phyloP scores from a whole-genome alignment of 179 eudicot genomes.

The Silene vulgaris region DNA sequence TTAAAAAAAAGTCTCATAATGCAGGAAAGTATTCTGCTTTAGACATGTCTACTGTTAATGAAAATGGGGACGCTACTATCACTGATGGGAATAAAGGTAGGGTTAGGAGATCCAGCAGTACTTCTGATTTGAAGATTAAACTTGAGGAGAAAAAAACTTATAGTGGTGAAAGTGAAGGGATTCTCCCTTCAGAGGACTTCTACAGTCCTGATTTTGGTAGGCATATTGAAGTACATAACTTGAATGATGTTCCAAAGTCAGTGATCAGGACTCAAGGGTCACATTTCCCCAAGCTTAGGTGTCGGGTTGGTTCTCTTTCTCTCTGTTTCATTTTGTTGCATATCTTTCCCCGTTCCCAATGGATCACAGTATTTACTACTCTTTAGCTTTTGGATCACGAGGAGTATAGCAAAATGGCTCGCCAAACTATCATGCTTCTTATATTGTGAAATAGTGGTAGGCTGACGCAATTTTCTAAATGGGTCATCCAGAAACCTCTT shows the following conservation, averaged over 20 bases:
- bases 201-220: slow-evolving; percentile 49
- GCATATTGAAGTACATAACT: slow-evolving; percentile 30
- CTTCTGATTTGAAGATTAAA: slow-evolving; percentile 57
- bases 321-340: neutral
- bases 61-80: slow-evolving; percentile 25
- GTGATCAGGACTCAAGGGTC: slow-evolving; percentile 51
- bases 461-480: neutral
- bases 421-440: neutral
- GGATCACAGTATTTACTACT: neutral
- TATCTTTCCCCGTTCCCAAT: neutral
- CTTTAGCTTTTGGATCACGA: too few relatives aligned
- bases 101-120: slow-evolving; percentile 74
- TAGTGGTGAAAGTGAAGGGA: slow-evolving; percentile 37
- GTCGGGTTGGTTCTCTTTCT: slow-evolving; percentile 58
- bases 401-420: neutral
- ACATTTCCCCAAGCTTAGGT: slow-evolving; percentile 60
- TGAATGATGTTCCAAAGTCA: slow-evolving; percentile 36
- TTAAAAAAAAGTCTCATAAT: slow-evolving; percentile 26
- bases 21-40: slow-evolving; percentile 29
- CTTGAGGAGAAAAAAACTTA: slow-evolving; percentile 32
- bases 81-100: slow-evolving; percentile 36
- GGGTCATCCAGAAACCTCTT: neutral
- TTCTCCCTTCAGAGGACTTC: slow-evolving; percentile 63
- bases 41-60: slow-evolving; percentile 26
- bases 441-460: neutral